Evolutionary conservation across 352 stramenopile species (phyloP), one percentile per base, ranked within the genome.

Genomic region (Phytophthora tentaculata): DNA sequence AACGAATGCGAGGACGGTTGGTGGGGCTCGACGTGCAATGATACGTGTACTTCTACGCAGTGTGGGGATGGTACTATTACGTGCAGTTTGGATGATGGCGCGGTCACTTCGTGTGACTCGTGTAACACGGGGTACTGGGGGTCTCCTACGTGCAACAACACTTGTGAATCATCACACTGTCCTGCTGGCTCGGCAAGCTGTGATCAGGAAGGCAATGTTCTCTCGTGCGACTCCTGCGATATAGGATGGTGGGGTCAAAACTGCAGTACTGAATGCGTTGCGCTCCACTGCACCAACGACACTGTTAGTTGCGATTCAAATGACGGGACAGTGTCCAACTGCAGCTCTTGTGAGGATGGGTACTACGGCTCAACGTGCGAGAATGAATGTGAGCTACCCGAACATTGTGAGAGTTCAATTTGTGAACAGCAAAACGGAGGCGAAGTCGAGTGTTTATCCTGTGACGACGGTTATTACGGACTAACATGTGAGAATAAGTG

Each of bases 311-410:
- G 35, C 35, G 35, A 43, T n/a, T 43, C 14, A n/a, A 19, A 19
- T 43, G 35, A 43, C 35, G 35, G 35, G 35, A 43, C 35, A n/a
- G 35, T 43, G 35, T 43, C 35, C 35, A 43, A n/a, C 35, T 43
- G 35, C 35, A 43, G 35, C 35, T 43, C 35, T 43, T 64, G 44
- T 20, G 29, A 64, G 14, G 43, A 56, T 23, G 56, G 56, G 6
- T 64, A 48, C 14, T 64, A 47, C 44, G 56, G 56, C 17, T 10
- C 26, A 14, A 63, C 28, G 5, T 63, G 56, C 14, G 53, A 41
- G 24, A 39, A 60, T 7, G 6, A 13, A 17, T 60, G 53, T 16
- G 53, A 49, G n/a, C 10, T 43, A n/a, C 35, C 35, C 2, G 35
- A 17, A n/a, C 35, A 19, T 19, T 43, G 35, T 43, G 35, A 7